phyloP scores from a whole-genome alignment of 768 basidiomycete genomes.

The Gymnopilus dilepis region DNA sequence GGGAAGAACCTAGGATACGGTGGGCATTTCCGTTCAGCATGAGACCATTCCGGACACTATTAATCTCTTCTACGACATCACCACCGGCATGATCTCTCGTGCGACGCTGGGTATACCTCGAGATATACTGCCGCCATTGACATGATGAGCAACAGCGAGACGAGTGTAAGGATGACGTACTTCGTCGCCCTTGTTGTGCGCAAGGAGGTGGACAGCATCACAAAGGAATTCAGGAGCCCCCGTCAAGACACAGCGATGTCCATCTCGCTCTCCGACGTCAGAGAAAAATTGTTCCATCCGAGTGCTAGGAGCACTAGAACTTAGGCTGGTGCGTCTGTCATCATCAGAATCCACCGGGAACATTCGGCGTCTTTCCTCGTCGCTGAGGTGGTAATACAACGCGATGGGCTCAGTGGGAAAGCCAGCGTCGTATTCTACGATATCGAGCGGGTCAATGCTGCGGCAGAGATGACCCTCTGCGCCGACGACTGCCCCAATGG shows the following conservation, averaged over 20 bases:
- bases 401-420: conserved; percentile 14
- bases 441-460: conserved; percentile 13
- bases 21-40: conserved; percentile 20
- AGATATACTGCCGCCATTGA: conserved; percentile 21
- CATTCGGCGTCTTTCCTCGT: conserved; percentile 25
- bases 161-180: conserved; percentile 20
- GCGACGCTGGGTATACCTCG: conserved; percentile 18
- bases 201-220: conserved; percentile 26
- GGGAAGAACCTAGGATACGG: conserved; percentile 11
- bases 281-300: conserved; percentile 18
- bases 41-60: too few relatives aligned
- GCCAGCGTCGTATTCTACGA: conserved; percentile 21
- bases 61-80: too few relatives aligned
- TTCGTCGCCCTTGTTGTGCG: conserved; percentile 24
- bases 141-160: conserved; percentile 13
- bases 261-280: conserved; percentile 22
- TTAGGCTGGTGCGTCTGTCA: conserved; percentile 16
- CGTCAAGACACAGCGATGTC: conserved; percentile 19
- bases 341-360: conserved; percentile 23
- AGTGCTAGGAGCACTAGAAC: conserved; percentile 19
- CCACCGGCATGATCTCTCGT: conserved; percentile 15
- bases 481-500: conserved; percentile 25
- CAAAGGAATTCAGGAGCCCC: conserved; percentile 3
- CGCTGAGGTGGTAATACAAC: conserved; percentile 23
- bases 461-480: conserved; percentile 23